Evolutionary conservation across 345 rosid genomes (phyloP).

Genomic region (Pistacia integerrima): DNA sequence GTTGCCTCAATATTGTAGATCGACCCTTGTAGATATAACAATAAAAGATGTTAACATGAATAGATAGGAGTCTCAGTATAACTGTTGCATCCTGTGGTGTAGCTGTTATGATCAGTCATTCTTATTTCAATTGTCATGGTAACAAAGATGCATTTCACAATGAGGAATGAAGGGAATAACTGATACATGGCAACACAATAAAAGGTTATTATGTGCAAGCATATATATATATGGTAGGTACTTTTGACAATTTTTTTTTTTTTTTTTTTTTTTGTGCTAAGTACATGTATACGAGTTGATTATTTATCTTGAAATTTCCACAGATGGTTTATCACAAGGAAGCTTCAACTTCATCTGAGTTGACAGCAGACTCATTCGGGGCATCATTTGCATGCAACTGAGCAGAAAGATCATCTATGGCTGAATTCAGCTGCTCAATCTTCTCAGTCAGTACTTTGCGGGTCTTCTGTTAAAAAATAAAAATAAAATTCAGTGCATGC

Average conservation of each 20-base stretch:
- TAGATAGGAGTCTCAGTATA: no score
- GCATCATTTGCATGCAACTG: slow-evolving; percentile 41
- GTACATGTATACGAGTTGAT: neutral
- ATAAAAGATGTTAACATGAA: no score
- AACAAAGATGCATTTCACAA: no score
- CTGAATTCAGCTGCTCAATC: slow-evolving; percentile 51
- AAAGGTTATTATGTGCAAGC: neutral
- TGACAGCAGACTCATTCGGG: slow-evolving; percentile 25
- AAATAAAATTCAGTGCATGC: neutral
- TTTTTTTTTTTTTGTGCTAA: neutral
- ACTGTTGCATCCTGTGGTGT: no score
- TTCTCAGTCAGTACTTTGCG: slow-evolving; percentile 42
- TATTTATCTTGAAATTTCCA: neutral
- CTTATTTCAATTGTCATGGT: no score
- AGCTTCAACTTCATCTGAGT: slow-evolving; percentile 33
- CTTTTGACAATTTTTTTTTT: neutral
- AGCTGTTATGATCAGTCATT: no score
- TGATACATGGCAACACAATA: neutral
- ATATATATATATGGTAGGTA: neutral
- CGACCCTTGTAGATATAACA: no score
- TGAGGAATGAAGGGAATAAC: neutral
- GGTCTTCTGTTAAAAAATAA: slow-evolving; percentile 36
- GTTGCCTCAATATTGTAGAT: no score
- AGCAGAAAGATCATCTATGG: slow-evolving; percentile 50
- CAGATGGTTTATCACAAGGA: slow-evolving; percentile 18